Percentiles rank a stretch among this genome's conserved stretches.
Conservation (phyloP, 768 basidiomycete species). For the Boletus rufocinnamomeus region DNA sequence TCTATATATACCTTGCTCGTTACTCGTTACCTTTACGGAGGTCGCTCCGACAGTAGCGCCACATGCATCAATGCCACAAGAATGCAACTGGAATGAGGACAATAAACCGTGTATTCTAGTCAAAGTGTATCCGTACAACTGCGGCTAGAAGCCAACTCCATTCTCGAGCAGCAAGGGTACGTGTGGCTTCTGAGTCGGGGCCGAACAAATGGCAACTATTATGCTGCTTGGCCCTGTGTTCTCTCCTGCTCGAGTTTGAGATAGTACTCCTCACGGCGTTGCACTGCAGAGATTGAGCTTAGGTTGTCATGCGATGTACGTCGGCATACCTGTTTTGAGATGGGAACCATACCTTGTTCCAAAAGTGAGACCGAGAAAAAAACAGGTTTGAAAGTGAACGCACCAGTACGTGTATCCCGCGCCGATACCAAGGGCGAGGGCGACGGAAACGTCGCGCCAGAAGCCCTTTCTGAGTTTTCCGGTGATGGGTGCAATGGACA, state of each 20-base stretch:
- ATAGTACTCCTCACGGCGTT: conserved; percentile 83
- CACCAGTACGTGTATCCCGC: conserved; percentile 85
- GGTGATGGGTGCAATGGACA: conserved; percentile 90
- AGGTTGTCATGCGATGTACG: conserved; percentile 3
- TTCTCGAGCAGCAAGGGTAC: neutral
- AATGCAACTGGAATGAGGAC: conserved; percentile 13
- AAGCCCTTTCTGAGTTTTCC: conserved; percentile 93
- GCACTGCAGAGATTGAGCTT: conserved; percentile 52
- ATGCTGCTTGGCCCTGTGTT: conserved; percentile 22
- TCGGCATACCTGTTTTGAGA: conserved; percentile 65
- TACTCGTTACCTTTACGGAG: neutral
- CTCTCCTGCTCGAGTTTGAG: conserved; percentile 74
- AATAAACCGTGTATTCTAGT: conserved; percentile 17
- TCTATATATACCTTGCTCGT: conserved; percentile 34
- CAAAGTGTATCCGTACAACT: conserved; percentile 14
- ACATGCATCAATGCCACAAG: conserved; percentile 14
- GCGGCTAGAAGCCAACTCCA: neutral
- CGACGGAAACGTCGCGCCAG: conserved; percentile 79
- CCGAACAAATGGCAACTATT: neutral
- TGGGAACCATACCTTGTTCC: conserved; percentile 76
- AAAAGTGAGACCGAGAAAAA: conserved; percentile 29
- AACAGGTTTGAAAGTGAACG: conserved; percentile 33
- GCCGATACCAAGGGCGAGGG: conserved; percentile 74
- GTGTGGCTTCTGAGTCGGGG: too few relatives aligned
- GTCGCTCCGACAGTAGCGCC: neutral